Base-by-base conservation (phyloP, 2,329 filamentous ascomycete genomes). In the Truncatella angustata region DNA sequence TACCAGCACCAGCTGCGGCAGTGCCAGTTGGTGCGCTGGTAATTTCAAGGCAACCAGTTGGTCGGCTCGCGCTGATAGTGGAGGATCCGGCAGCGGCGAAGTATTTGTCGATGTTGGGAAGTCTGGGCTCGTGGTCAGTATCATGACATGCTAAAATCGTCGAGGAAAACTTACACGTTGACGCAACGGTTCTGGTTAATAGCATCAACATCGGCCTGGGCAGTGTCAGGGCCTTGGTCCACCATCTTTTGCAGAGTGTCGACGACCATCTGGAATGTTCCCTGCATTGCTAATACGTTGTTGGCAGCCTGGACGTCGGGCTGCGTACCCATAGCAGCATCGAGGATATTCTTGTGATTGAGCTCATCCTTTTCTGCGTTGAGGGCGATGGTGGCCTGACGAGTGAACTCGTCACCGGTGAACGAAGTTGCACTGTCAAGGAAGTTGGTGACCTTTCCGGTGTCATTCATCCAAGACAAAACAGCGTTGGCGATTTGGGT, bases 91-190 rank as follows among this genome's bases (percentile, higher is more conserved):
- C 58, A 18, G 58, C 58, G 11, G 53, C 53, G 9, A 60, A 60
- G 51, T 60, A 60, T 53, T 56, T 59, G 55, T 60, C 58, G 26
- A 60, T 60, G 46, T 60, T 59, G 45, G 58, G 58, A 2, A 60
- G 57, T 3, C 47, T 50, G 36, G 28, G 5, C 12, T 2, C 12
- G 6, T 28, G 5, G 3, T 11, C n/a, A 20, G n/a, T 12, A 28
- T 9, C 14, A 5, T 18, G n/a, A 3, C 46, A 5, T 5, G 14
- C 4, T 5, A 2, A 39, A n/a, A 4, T 6, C 4, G 10, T 7
- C 20, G 21, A 28, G 11, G 28, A 7, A 3, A 10, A 42, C 47
- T 50, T 42, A 50, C 47, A 60, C 58, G 12, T 60, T 60, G 37
- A 60, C 58, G 43, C 58, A 60, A 16, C 58, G 57, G 49, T 60